A percentile compares a stretch with the other conserved stretches of the same genome.
These are phyloP conservation scores for Suillus fuscotomentosus DNA, from an alignment of 768 basidiomycete species.

Conservation along the genomic window DNA sequence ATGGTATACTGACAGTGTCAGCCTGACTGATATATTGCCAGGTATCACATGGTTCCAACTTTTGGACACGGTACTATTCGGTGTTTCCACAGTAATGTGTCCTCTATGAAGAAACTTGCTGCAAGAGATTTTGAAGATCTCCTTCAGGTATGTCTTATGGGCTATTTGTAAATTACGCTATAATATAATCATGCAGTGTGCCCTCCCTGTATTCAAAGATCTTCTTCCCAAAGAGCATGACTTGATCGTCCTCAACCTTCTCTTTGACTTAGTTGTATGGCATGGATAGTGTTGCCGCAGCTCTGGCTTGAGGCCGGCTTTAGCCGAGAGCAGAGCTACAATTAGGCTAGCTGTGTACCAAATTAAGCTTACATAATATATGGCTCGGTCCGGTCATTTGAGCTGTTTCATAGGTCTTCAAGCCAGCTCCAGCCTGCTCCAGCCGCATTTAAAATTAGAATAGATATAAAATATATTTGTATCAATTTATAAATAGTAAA, in stretches of 20 bases:
- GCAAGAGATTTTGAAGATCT: no score
- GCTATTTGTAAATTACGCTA: no score
- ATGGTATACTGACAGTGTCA: background rate
- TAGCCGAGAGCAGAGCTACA: background rate
- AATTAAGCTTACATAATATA: background rate
- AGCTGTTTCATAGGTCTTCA: background rate
- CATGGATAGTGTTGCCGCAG: no score
- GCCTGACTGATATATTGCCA: background rate
- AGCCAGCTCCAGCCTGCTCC: background rate
- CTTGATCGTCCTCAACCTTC: no score
- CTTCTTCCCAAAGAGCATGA: no score
- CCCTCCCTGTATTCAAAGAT: no score
- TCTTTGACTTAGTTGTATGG: no score
- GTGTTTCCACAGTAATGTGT: no score
- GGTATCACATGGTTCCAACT: constrained; percentile 13
- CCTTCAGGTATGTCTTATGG: no score
- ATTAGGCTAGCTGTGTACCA: background rate
- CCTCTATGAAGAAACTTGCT: no score
- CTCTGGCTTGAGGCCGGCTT: background rate
- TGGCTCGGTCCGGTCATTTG: background rate
- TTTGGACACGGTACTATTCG: constrained; percentile 5
- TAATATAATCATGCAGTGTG: no score
- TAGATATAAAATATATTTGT: background rate
- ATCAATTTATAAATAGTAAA: background rate
- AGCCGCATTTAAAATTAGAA: background rate